A percentile compares a stretch with the other conserved stretches of the same genome.
Evolutionary conservation across 2,329 filamentous ascomycete genomes (phyloP).

Genomic region (Iodosphaeria phyllophila): DNA sequence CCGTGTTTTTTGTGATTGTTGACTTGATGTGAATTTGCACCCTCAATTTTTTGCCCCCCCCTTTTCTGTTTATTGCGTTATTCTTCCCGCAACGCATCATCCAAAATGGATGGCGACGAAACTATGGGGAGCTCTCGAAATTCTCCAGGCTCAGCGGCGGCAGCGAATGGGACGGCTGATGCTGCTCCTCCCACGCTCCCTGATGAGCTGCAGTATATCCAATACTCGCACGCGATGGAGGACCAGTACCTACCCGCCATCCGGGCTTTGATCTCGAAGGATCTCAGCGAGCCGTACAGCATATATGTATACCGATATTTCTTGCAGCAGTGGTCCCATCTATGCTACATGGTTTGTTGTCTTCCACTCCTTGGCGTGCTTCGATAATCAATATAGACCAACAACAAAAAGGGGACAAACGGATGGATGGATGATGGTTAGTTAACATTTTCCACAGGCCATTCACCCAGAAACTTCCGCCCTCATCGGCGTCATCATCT

Average conservation of each 20-base stretch:
- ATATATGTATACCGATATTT: slow-evolving; percentile 99
- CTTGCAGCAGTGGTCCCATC: slow-evolving; percentile 87
- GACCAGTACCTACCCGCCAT: slow-evolving; percentile 63
- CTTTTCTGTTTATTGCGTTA: too few relatives aligned
- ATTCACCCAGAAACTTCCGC: slow-evolving; percentile 37
- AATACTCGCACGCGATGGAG: slow-evolving; percentile 43
- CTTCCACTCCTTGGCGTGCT: not conserved
- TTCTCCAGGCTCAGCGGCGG: too few relatives aligned
- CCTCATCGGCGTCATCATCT: slow-evolving; percentile 81
- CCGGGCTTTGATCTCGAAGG: slow-evolving; percentile 81
- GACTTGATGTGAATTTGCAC: too few relatives aligned
- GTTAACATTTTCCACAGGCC: slow-evolving; percentile 22
- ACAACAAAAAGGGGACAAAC: not conserved
- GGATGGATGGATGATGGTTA: not conserved
- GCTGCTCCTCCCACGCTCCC: too few relatives aligned
- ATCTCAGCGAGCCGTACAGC: slow-evolving; percentile 94
- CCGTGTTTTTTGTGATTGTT: too few relatives aligned
- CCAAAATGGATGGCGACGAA: too few relatives aligned
- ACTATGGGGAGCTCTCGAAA: too few relatives aligned
- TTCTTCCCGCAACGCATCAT: too few relatives aligned
- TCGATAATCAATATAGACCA: not conserved
- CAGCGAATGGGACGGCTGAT: too few relatives aligned
- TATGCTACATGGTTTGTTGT: slow-evolving; percentile 73
- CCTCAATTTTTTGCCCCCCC: too few relatives aligned
- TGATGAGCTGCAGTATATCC: slow-evolving; percentile 35